Base-by-base conservation (phyloP, 2,329 filamentous ascomycete species). In the Aspergillus sp. region DNA sequence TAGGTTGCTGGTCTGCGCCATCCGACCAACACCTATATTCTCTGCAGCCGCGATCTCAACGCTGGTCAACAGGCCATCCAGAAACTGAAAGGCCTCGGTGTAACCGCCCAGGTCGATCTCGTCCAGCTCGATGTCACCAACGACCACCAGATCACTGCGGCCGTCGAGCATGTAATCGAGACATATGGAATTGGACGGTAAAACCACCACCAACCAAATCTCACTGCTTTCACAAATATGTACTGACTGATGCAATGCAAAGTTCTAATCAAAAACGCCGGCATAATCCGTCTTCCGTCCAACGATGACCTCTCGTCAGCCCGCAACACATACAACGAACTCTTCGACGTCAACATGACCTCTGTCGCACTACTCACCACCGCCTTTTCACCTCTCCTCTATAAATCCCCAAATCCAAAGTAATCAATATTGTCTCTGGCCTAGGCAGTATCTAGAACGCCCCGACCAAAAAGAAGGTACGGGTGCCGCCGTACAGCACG, bases 291-390 rank as follows among this genome's bases (percentile, higher is more conserved):
- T 56, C 39, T 54, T 59, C 44, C 56, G 3, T n/a, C 20, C 19
- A 22, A 20, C 20, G 39, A 41, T 10, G 39, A 25, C 4, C 55
- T 64, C 19, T 44, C 49, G 3, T 60, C 62, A 7, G 55, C 70
- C 15, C 65, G 70, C 50, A 55, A 62, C 23, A 59, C 58, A 3
- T 63, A 64, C 58, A 65, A 58, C 51, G 49, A 53, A 5, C 60
- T 57, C 12, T 65, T 70, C n/a, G 63, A 68, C 43, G 60, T 71
- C 35, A 74, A 77, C 57, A 64, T 76, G 50, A 70, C 67, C 2
- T 74, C 72, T 0, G 62, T 74, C 17, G 72, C 62, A 4, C 63
- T 67, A 39, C 33, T 73, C 30, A 60, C 61, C 9, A 50, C 52
- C 7, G 51, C 64, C 15, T 58, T 63, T 47, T 51, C 63, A 4